Percentiles rank a stretch among this genome's conserved stretches.
phyloP scores from a whole-genome alignment of 352 stramenopile species.

The Globisporangium yorkense region DNA sequence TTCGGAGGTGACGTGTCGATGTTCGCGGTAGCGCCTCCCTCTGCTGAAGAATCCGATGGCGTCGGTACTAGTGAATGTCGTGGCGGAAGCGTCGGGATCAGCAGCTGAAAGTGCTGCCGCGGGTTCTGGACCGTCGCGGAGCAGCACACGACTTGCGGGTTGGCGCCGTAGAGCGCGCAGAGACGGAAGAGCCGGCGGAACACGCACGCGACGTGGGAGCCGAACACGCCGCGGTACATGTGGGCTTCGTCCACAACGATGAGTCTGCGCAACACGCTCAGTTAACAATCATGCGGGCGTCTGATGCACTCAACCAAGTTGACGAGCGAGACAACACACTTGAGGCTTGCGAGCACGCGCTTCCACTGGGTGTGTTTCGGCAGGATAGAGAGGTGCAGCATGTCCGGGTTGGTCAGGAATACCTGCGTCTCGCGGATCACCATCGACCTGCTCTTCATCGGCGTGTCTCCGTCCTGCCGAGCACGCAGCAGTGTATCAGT shows the following conservation, averaged over 20 bases:
- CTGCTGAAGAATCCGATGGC: background rate
- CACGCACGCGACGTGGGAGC: constrained; percentile 79
- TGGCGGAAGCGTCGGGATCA: constrained; percentile 77
- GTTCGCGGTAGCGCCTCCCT: background rate
- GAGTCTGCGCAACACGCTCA: constrained; percentile 23
- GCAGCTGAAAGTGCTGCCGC: constrained; percentile 84
- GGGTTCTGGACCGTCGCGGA: constrained; percentile 96
- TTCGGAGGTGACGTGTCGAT: constrained; percentile 19
- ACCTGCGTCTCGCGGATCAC: constrained; percentile 88
- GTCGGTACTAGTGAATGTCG: background rate
- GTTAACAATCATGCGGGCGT: background rate
- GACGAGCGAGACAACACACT: constrained; percentile 29
- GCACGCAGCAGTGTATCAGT: background rate
- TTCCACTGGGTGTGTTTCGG: constrained; percentile 90
- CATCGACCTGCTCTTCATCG: constrained; percentile 80
- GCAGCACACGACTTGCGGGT: constrained; percentile 91
- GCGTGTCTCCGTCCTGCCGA: constrained; percentile 92
- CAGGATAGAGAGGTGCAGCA: constrained; percentile 96
- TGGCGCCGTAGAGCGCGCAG: constrained; percentile 73
- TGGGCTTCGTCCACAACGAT: constrained; percentile 89
- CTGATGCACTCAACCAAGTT: background rate
- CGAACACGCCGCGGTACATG: constrained; percentile 92
- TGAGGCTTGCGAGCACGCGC: constrained; percentile 85
- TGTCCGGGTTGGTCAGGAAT: constrained; percentile 99
- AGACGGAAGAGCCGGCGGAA: constrained; percentile 89